A percentile compares a stretch with the other conserved stretches of the same genome.
Evolutionary conservation across 1,284 basidiomycete species (phyloP).

Genomic region (Sporisorium iseilematis-ciliati): DNA sequence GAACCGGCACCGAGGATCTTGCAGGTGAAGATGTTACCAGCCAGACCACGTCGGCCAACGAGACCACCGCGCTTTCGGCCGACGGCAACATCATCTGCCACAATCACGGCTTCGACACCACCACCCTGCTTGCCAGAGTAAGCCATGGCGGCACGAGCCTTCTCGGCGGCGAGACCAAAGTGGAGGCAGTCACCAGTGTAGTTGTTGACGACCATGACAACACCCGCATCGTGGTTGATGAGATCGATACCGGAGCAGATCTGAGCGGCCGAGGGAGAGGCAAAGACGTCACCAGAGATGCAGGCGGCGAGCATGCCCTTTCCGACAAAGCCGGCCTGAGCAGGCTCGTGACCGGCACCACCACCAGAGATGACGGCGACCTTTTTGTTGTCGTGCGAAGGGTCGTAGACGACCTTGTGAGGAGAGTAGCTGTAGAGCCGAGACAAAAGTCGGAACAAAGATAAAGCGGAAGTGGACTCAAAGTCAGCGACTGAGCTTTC

Average conservation of each 20-base stretch:
- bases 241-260: slow-evolving; percentile 72
- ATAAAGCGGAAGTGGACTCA: background rate
- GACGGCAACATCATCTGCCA: slow-evolving; percentile 73
- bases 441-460: background rate
- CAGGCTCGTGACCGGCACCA: slow-evolving; percentile 72
- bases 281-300: slow-evolving; percentile 73
- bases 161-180: slow-evolving; percentile 71
- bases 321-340: slow-evolving; percentile 70
- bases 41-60: slow-evolving; percentile 72
- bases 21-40: slow-evolving; percentile 71
- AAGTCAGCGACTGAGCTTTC: background rate
- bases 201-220: slow-evolving; percentile 71
- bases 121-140: slow-evolving; percentile 65
- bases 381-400: slow-evolving; percentile 69
- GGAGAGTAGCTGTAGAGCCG: slow-evolving; percentile 51
- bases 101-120: slow-evolving; percentile 72
- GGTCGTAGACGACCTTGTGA: slow-evolving; percentile 68
- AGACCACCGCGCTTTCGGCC: slow-evolving; percentile 71
- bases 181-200: slow-evolving; percentile 73
- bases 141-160: slow-evolving; percentile 65
- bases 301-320: slow-evolving; percentile 71
- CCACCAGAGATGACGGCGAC: slow-evolving; percentile 72
- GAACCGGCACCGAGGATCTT: slow-evolving; percentile 68
- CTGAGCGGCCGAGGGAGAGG: slow-evolving; percentile 72
- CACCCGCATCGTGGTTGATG: slow-evolving; percentile 71